phyloP scores from a whole-genome alignment of 2,329 filamentous ascomycete genomes.

The Aureobasidium sp. region DNA sequence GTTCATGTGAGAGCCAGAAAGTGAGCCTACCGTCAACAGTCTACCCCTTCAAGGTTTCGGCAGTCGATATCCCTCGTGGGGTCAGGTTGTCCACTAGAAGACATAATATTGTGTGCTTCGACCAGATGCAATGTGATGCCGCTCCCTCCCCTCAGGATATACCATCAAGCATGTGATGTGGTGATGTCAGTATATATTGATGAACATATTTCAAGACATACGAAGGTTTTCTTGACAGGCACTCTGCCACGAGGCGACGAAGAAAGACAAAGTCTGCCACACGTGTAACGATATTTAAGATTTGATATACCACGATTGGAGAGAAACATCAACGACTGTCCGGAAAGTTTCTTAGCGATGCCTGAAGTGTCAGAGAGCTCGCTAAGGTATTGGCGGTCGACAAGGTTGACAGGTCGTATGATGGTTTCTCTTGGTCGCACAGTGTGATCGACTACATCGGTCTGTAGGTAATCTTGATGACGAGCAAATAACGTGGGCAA shows the following conservation, averaged over 20 bases:
- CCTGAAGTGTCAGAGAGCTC: conserved; percentile 84
- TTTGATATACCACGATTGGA: conserved; percentile 49
- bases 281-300: conserved; percentile 33
- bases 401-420: conserved; percentile 32
- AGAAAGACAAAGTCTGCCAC: no score
- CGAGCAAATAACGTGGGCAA: neutral
- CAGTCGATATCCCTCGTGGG: neutral
- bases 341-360: conserved; percentile 73
- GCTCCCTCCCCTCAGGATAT: neutral
- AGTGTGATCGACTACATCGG: neutral
- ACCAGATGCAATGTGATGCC: neutral
- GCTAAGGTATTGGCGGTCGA: conserved; percentile 77
- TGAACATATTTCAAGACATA: no score
- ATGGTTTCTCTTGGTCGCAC: neutral
- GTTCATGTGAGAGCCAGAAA: neutral
- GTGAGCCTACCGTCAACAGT: neutral
- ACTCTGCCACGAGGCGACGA: no score
- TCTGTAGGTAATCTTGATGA: conserved; percentile 6
- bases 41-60: neutral
- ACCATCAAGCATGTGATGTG: no score
- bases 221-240: no score
- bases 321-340: conserved; percentile 65
- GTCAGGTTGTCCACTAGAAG: neutral
- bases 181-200: no score
- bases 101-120: neutral